These are phyloP conservation scores for Coniochaeta sp. DNA, from an alignment of 2,329 filamentous ascomycete genomes.

Conservation along the genomic window DNA sequence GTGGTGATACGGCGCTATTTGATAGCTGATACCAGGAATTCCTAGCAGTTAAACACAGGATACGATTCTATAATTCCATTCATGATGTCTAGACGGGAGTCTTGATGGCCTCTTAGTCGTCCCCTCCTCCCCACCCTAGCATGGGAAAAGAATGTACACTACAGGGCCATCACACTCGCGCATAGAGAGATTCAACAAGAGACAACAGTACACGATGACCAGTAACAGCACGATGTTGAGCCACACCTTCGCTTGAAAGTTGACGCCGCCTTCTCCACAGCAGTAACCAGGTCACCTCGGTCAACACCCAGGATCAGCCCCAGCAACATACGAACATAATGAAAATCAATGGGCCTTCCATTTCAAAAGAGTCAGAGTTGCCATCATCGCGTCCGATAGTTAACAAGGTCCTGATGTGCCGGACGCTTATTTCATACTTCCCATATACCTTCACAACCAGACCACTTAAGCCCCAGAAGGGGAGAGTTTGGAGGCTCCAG, in stretches of 20 bases:
- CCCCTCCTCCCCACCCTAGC: too few relatives aligned
- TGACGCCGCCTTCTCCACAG: neutral
- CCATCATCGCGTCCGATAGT: slow-evolving; percentile 90
- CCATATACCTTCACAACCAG: slow-evolving; percentile 52
- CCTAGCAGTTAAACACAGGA: neutral
- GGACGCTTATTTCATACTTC: slow-evolving; percentile 96
- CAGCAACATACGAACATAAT: neutral
- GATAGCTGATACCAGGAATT: too few relatives aligned
- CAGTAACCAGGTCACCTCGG: neutral
- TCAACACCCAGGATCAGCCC: neutral
- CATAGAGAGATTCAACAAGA: neutral
- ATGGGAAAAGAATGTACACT: neutral
- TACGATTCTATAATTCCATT: too few relatives aligned
- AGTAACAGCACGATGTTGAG: neutral
- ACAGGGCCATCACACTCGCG: neutral
- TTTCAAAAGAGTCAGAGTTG: slow-evolving; percentile 74
- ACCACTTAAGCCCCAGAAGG: slow-evolving; percentile 85
- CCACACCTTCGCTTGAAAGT: neutral
- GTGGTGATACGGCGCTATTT: neutral
- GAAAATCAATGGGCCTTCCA: slow-evolving; percentile 15
- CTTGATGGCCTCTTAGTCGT: neutral
- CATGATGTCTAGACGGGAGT: neutral
- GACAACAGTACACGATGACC: neutral
- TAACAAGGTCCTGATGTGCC: slow-evolving; percentile 96
- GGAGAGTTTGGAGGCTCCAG: slow-evolving; percentile 72